Evolutionary conservation across 306 rosid genomes (phyloP).

Genomic region (Medicago arabica): DNA sequence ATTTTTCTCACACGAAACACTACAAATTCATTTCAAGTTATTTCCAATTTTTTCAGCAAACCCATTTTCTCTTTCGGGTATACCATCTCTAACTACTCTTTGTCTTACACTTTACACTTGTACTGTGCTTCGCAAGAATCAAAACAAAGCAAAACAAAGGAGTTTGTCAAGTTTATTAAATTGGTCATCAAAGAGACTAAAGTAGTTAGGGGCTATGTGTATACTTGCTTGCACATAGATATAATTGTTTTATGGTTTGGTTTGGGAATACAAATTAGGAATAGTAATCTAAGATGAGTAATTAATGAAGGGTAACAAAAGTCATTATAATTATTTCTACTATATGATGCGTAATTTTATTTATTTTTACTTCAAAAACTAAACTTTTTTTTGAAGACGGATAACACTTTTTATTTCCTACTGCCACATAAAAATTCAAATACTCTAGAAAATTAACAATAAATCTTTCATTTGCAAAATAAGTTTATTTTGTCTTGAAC

Average conservation of each 20-base stretch:
- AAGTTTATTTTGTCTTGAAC: no score
- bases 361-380: neutral
- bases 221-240: constrained; percentile 1
- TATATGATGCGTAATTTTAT: no score
- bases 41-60: constrained; percentile 40
- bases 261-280: neutral
- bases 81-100: constrained; percentile 59
- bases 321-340: neutral
- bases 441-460: neutral
- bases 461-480: no score
- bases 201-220: constrained; percentile 15
- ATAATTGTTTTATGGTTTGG: constrained; percentile 4
- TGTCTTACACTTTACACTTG: constrained; percentile 33
- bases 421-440: neutral
- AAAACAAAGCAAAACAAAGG: constrained; percentile 13
- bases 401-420: neutral
- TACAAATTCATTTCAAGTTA: neutral
- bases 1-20: constrained; percentile 11
- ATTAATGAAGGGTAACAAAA: neutral
- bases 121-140: constrained; percentile 24
- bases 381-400: no score
- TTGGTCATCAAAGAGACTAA: neutral
- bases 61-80: constrained; percentile 57
- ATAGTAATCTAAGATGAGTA: neutral
- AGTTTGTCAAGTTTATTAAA: neutral